A percentile compares a stretch with the other conserved stretches of the same genome.
phyloP scores from a whole-genome alignment of 1,284 basidiomycete genomes.

The Pseudomicrostroma phylloplanum region DNA sequence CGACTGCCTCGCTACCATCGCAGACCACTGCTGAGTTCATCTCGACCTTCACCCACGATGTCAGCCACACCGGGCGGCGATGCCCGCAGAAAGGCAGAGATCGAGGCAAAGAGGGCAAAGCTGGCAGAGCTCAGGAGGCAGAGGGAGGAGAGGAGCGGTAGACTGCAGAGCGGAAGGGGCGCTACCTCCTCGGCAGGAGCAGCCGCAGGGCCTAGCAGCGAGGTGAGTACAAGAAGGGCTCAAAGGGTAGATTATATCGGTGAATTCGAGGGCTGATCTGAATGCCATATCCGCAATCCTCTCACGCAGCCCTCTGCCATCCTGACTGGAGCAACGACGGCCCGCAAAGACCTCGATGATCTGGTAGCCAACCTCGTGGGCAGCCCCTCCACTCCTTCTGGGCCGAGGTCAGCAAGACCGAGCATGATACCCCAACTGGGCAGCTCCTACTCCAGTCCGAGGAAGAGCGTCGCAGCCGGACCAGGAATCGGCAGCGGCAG shows the following conservation, averaged over 20 bases:
- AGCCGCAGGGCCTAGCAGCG: not conserved
- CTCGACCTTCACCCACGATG: not conserved
- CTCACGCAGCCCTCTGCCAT: not conserved
- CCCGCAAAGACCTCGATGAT: slow-evolving; percentile 39
- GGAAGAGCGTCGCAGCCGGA: slow-evolving; percentile 1
- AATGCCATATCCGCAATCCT: not conserved
- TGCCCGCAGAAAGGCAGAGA: slow-evolving; percentile 64
- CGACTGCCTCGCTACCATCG: not conserved
- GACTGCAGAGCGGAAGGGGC: slow-evolving; percentile 16
- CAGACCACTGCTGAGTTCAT: too few relatives aligned
- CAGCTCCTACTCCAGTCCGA: slow-evolving; percentile 7
- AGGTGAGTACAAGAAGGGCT: not conserved
- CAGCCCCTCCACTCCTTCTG: not conserved
- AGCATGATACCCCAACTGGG: not conserved
- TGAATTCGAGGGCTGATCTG: not conserved
- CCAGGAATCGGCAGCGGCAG: slow-evolving; percentile 11
- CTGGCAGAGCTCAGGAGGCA: slow-evolving; percentile 74
- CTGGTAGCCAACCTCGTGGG: slow-evolving; percentile 39
- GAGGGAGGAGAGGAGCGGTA: slow-evolving; percentile 59
- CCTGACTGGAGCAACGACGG: not conserved
- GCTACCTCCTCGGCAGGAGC: not conserved
- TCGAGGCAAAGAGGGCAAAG: slow-evolving; percentile 83
- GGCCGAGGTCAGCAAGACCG: not conserved
- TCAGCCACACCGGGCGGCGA: slow-evolving; percentile 10
- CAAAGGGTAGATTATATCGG: not conserved